Evolutionary conservation across 2,329 filamentous ascomycete species (phyloP).

Genomic region (Akanthomyces muscarius): DNA sequence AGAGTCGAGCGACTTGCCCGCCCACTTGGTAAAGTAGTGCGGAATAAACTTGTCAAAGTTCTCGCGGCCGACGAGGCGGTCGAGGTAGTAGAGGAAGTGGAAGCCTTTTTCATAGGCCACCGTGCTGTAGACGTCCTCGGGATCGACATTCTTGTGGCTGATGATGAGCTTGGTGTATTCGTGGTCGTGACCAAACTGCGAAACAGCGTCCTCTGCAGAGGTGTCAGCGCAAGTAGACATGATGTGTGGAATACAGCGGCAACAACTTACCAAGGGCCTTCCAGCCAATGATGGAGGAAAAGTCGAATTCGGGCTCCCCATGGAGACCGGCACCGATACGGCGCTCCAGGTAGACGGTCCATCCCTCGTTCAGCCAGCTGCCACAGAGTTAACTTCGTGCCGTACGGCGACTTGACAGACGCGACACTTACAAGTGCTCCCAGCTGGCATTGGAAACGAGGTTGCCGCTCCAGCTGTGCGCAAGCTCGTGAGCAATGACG

Average conservation of each 20-base stretch:
- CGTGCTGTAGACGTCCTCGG: slow-evolving; percentile 90
- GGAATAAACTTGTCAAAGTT: slow-evolving; percentile 95
- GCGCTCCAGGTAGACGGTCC: slow-evolving; percentile 93
- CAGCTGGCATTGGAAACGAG: slow-evolving; percentile 73
- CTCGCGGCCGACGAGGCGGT: slow-evolving; percentile 76
- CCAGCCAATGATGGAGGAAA: slow-evolving; percentile 95
- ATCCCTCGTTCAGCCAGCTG: slow-evolving; percentile 72
- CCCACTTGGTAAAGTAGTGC: slow-evolving; percentile 85
- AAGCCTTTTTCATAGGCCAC: slow-evolving; percentile 97
- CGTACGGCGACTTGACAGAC: too few relatives aligned
- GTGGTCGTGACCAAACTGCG: slow-evolving; percentile 75
- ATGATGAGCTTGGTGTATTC: slow-evolving; percentile 91
- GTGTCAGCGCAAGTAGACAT: slow-evolving; percentile 16
- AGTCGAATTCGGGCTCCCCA: slow-evolving; percentile 81
- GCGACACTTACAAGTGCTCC: slow-evolving; percentile 65
- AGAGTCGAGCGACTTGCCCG: slow-evolving; percentile 82
- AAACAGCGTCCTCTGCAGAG: slow-evolving; percentile 65
- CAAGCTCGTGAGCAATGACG: slow-evolving; percentile 85
- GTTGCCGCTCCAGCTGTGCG: slow-evolving; percentile 84
- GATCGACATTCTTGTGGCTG: slow-evolving; percentile 83
- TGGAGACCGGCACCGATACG: slow-evolving; percentile 74
- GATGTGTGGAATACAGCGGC: not conserved
- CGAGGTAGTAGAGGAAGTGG: slow-evolving; percentile 86
- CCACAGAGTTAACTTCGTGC: not conserved
- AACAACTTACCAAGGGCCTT: slow-evolving; percentile 62